These are phyloP conservation scores for Aureobasidium sp. DNA, from an alignment of 2,329 filamentous ascomycete species.

Conservation along the genomic window DNA sequence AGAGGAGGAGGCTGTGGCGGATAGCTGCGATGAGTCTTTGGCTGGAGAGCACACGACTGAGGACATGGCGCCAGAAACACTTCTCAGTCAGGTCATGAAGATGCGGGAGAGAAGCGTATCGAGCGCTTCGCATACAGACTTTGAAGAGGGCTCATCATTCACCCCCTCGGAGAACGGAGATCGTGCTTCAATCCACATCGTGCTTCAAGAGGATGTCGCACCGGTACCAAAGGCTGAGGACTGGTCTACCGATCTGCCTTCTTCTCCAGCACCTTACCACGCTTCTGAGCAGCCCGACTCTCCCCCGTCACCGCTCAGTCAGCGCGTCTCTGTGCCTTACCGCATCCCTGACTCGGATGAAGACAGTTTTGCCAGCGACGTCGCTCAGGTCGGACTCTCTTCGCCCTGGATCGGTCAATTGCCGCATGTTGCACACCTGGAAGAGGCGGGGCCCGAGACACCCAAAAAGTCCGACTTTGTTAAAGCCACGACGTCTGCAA, in stretches of 20 bases:
- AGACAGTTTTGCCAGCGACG: constrained; percentile 12
- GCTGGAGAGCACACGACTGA: not conserved
- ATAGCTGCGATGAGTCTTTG: not conserved
- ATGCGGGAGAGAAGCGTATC: constrained; percentile 25
- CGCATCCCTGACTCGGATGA: constrained; percentile 2
- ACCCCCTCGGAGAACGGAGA: constrained; percentile 16
- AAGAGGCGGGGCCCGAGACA: constrained; percentile 20
- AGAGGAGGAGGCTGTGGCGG: not conserved
- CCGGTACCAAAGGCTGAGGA: constrained; percentile 11
- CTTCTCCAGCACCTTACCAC: not conserved
- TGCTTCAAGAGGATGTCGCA: constrained; percentile 25
- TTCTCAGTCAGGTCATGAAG: constrained; percentile 24
- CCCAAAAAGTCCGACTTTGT: constrained; percentile 18
- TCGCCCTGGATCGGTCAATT: constrained; percentile 3
- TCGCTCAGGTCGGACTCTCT: not conserved
- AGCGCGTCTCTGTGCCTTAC: not conserved
- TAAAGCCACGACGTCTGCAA: not conserved
- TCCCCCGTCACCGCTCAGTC: not conserved
- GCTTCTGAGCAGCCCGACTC: not conserved
- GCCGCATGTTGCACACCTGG: constrained; percentile 15
- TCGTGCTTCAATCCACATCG: constrained; percentile 29
- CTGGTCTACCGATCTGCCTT: not conserved
- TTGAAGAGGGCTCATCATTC: constrained; percentile 22
- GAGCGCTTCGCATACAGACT: constrained; percentile 25
- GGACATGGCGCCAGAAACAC: not conserved